A percentile compares a stretch with the other conserved stretches of the same genome.
These are phyloP conservation scores for Lactarius evosmus DNA, from an alignment of 768 basidiomycete species.

Conservation along the genomic window DNA sequence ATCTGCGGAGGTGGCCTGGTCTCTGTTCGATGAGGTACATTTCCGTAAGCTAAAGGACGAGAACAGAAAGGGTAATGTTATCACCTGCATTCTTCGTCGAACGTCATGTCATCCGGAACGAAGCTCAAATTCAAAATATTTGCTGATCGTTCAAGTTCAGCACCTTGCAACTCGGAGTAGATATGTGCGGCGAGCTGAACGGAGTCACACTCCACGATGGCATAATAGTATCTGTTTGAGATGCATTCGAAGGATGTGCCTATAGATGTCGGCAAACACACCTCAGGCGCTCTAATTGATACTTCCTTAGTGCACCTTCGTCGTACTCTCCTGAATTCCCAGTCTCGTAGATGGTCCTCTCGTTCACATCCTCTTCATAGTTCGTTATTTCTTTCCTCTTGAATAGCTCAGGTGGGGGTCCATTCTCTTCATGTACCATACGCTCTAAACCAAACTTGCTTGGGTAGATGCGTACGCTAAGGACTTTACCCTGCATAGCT, in stretches of 20 bases:
- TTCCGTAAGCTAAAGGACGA: slow-evolving; percentile 5
- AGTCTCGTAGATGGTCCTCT: slow-evolving; percentile 60
- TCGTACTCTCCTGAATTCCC: slow-evolving; percentile 78
- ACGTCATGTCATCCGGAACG: slow-evolving; percentile 85
- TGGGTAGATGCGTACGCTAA: slow-evolving; percentile 84
- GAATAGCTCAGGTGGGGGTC: slow-evolving; percentile 85
- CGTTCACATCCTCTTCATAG: slow-evolving; percentile 58
- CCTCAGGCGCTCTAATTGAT: slow-evolving; percentile 92
- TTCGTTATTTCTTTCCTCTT: slow-evolving; percentile 43
- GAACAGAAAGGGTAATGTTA: slow-evolving; percentile 16
- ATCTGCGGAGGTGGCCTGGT: slow-evolving; percentile 71
- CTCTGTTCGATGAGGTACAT: slow-evolving; percentile 44
- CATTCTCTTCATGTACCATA: slow-evolving; percentile 81
- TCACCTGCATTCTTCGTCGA: slow-evolving; percentile 74
- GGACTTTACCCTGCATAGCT: slow-evolving; percentile 60
- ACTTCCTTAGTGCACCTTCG: slow-evolving; percentile 81
- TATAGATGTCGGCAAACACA: slow-evolving; percentile 38
- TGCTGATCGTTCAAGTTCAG: slow-evolving; percentile 94
- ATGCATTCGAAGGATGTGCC: slow-evolving; percentile 7
- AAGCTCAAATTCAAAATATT: slow-evolving; percentile 95
- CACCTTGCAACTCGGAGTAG: slow-evolving; percentile 84
- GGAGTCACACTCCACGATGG: slow-evolving; percentile 85
- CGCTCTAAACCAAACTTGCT: slow-evolving; percentile 89
- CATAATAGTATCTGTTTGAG: slow-evolving; percentile 82
- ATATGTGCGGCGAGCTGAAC: slow-evolving; percentile 74